Conservation (phyloP, 1,284 basidiomycete species). For the Pascua guehoae region DNA sequence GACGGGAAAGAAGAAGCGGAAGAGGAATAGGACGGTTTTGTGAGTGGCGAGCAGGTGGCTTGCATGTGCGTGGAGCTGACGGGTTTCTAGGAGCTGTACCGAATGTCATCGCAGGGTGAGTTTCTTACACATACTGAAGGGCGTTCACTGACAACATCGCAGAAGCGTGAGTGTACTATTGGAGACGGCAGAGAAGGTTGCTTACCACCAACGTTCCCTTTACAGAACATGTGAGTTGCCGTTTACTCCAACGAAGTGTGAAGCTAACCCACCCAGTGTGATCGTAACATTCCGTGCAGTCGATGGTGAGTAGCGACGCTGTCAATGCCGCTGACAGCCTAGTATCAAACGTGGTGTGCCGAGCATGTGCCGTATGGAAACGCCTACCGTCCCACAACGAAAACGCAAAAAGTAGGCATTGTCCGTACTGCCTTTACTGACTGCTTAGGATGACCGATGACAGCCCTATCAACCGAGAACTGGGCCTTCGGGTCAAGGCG, state of each 20-base stretch:
- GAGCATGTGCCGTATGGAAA: constrained; percentile 45
- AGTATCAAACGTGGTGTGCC: constrained; percentile 46
- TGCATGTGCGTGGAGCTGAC: neutral
- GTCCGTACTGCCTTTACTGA: neutral
- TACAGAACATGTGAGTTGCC: constrained; percentile 39
- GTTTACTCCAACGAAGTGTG: neutral
- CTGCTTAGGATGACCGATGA: constrained; percentile 20
- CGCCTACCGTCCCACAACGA: constrained; percentile 31
- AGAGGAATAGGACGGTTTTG: constrained; percentile 42
- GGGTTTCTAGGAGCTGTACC: constrained; percentile 35
- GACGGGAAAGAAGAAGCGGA: constrained; percentile 31
- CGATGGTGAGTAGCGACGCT: constrained; percentile 31
- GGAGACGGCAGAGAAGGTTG: too few relatives aligned
- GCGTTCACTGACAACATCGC: neutral
- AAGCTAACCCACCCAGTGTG: constrained; percentile 33
- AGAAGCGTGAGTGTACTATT: constrained; percentile 34
- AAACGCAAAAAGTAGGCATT: constrained; percentile 39
- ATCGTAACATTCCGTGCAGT: constrained; percentile 47
- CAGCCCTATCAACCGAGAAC: constrained; percentile 39
- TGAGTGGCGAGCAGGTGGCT: constrained; percentile 18
- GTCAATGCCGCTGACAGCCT: neutral
- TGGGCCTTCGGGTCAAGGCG: constrained; percentile 38
- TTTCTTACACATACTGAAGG: neutral
- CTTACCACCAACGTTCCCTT: neutral
- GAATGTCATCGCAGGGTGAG: constrained; percentile 48